A percentile compares a stretch with the other conserved stretches of the same genome.
phyloP scores from a whole-genome alignment of 73 alveolate species.

The Paramecium sexaurelia region DNA sequence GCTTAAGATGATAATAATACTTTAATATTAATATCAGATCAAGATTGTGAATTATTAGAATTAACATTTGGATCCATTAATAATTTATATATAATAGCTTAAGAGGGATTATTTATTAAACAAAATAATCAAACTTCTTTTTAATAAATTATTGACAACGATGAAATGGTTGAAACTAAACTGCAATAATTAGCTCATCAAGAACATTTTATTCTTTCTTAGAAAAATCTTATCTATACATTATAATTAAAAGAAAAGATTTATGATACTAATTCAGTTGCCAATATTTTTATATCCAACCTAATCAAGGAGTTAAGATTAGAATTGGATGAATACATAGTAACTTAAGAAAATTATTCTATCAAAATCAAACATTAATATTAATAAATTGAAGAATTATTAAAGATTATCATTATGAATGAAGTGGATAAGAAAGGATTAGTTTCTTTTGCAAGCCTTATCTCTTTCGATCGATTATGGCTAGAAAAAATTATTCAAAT shows the following conservation, averaged over 20 bases:
- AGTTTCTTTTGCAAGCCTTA: neutral
- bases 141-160: neutral
- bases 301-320: neutral
- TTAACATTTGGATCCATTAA: neutral
- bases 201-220: neutral
- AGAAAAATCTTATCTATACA: neutral
- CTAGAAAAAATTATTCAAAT: neutral
- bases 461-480: neutral
- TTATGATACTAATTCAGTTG: neutral
- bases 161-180: neutral
- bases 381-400: neutral
- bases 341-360: neutral
- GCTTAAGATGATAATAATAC: neutral
- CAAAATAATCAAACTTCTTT: neutral
- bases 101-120: constrained; percentile 47
- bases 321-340: neutral
- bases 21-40: neutral
- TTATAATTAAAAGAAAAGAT: neutral
- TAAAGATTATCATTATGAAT: neutral
- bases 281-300: neutral
- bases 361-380: constrained; percentile 1
- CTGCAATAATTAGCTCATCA: neutral
- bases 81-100: neutral
- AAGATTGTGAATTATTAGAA: neutral
- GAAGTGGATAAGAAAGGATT: constrained; percentile 30